These are phyloP conservation scores for Verbena officinalis DNA, from an alignment of 257 asterid genomes.

Conservation along the genomic window DNA sequence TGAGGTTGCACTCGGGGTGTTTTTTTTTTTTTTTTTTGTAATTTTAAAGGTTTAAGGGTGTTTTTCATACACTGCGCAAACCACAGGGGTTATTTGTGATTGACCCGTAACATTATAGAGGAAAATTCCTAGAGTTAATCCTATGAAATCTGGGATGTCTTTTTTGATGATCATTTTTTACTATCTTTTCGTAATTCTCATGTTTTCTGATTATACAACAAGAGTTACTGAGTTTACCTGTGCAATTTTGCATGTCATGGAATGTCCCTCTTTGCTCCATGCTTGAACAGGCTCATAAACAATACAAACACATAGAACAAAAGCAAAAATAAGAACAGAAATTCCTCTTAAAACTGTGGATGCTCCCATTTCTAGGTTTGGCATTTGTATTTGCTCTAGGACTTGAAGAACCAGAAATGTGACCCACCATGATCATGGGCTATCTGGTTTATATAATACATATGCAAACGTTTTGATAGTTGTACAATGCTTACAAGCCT, in stretches of 20 bases:
- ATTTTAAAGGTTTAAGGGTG: no score
- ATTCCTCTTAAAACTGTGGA: no score
- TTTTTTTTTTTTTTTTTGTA: no score
- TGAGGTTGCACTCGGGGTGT: no score
- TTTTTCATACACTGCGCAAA: no score
- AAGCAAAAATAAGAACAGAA: conserved; percentile 30
- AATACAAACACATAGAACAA: conserved; percentile 38
- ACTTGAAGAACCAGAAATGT: not conserved
- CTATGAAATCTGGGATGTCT: no score
- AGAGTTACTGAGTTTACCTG: conserved; percentile 51
- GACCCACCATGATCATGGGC: conserved; percentile 27
- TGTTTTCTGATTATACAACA: not conserved
- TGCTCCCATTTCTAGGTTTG: conserved; percentile 26
- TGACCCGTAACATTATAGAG: no score
- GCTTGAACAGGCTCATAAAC: conserved; percentile 54
- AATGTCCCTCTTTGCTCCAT: conserved; percentile 96
- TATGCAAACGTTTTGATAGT: conserved; percentile 19
- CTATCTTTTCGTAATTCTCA: not conserved
- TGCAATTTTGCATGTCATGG: conserved; percentile 85
- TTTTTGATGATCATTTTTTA: no score
- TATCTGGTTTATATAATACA: conserved; percentile 28
- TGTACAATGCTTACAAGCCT: conserved; percentile 59
- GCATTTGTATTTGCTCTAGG: not conserved
- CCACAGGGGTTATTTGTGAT: no score
- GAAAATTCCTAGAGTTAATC: no score